phyloP scores from a whole-genome alignment of 805 yeast species.

The Blastobotrys peoriensis region DNA sequence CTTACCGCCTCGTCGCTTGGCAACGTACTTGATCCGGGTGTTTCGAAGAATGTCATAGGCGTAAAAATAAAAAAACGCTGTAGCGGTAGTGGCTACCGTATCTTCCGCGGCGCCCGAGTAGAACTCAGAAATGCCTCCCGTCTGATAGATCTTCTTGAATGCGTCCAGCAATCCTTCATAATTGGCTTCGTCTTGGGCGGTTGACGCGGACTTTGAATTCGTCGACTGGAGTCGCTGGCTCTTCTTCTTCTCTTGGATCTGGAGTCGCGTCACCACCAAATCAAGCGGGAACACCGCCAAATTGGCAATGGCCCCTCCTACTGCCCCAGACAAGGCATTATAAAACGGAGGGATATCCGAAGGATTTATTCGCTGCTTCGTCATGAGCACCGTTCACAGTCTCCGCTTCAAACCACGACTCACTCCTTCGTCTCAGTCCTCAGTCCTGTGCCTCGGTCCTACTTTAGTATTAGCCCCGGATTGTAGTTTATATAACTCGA shows the following conservation, averaged over 20 bases:
- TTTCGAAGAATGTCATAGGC: conserved; percentile 28
- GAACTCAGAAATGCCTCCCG: conserved; percentile 68
- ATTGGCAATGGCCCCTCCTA: conserved; percentile 30
- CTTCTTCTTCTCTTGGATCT: conserved; percentile 23
- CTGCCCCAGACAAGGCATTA: conserved; percentile 28
- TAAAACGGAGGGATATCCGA: conserved; percentile 25
- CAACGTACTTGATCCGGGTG: conserved; percentile 17
- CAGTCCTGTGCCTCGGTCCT: no score
- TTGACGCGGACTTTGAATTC: neutral
- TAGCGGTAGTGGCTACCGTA: conserved; percentile 25
- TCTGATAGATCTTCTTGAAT: conserved; percentile 56
- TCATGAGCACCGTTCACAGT: no score
- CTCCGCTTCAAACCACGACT: no score
- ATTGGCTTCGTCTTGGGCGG: conserved; percentile 17
- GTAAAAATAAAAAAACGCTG: conserved; percentile 30
- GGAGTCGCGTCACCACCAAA: conserved; percentile 28
- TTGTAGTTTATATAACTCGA: no score
- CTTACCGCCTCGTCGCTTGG: conserved; percentile 15
- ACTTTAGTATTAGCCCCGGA: no score
- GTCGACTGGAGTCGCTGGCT: conserved; percentile 2
- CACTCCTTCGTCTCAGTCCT: no score
- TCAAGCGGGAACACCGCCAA: conserved; percentile 28
- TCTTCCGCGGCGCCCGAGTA: conserved; percentile 69
- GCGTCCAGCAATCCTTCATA: conserved; percentile 73
- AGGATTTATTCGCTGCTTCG: conserved; percentile 14